phyloP scores from a whole-genome alignment of 2,329 filamentous ascomycete genomes.

The Neonectria neomacrospora region DNA sequence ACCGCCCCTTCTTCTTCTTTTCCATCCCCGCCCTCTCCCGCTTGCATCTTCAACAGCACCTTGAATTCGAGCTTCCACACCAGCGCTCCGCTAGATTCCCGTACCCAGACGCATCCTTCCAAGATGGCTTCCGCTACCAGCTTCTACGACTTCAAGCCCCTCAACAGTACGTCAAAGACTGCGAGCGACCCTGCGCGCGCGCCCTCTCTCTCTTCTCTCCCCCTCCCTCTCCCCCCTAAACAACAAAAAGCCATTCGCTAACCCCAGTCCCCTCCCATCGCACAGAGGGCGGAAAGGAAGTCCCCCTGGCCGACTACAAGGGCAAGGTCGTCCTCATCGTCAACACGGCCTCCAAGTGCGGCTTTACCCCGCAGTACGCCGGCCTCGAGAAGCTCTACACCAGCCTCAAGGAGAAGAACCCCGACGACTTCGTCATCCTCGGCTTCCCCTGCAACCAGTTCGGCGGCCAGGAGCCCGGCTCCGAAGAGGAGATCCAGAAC shows the following conservation, averaged over 20 bases:
- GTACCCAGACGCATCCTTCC: slow-evolving; percentile 20
- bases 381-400: slow-evolving; percentile 94
- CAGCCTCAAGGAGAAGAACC: slow-evolving; percentile 73
- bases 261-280: slow-evolving; percentile 21
- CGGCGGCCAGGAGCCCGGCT: slow-evolving; percentile 86
- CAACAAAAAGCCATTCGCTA: slow-evolving; percentile 19
- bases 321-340: slow-evolving; percentile 96
- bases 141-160: slow-evolving; percentile 87
- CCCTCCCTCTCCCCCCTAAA: not conserved
- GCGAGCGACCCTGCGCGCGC: not conserved
- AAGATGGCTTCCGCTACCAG: slow-evolving; percentile 55
- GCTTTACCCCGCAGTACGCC: slow-evolving; percentile 95
- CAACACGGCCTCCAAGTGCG: slow-evolving; percentile 98
- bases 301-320: slow-evolving; percentile 76
- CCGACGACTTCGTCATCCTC: slow-evolving; percentile 83
- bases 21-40: not conserved
- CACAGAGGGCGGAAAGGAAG: slow-evolving; percentile 70
- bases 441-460: slow-evolving; percentile 99
- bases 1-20: not conserved
- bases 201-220: no score
- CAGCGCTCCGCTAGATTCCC: slow-evolving; percentile 25
- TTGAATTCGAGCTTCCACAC: slow-evolving; percentile 16
- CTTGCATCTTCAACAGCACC: slow-evolving; percentile 8
- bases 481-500: slow-evolving; percentile 80
- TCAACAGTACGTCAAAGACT: slow-evolving; percentile 79